Conservation (phyloP, 164 flowering plant species). For the Umbellularia californica region DNA sequence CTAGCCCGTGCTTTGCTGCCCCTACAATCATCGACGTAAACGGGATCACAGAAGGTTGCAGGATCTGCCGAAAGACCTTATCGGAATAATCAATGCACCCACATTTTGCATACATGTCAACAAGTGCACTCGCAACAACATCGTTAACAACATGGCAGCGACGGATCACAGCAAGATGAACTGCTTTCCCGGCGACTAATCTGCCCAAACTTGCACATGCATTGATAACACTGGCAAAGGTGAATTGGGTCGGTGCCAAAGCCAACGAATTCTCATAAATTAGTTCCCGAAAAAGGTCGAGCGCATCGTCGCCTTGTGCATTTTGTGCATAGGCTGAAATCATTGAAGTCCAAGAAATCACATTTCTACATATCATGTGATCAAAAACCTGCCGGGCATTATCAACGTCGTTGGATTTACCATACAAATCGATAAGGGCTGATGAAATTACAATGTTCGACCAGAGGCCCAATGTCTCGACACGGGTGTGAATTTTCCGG, state of each 20-base stretch:
- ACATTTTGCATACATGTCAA: slow-evolving; percentile 76
- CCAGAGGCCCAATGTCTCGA: slow-evolving; percentile 34
- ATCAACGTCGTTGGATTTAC: slow-evolving; percentile 51
- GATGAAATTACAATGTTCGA: slow-evolving; percentile 41
- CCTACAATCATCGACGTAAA: slow-evolving; percentile 59
- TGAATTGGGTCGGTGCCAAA: slow-evolving; percentile 40
- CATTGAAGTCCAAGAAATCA: slow-evolving; percentile 71
- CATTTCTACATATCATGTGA: slow-evolving; percentile 37
- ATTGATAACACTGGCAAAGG: slow-evolving; percentile 46
- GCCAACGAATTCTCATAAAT: slow-evolving; percentile 3
- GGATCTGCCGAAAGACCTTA: slow-evolving; percentile 39
- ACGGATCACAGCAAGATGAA: slow-evolving; percentile 46
- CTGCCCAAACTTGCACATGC: slow-evolving; percentile 73
- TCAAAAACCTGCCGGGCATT: slow-evolving; percentile 57
- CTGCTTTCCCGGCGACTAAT: slow-evolving; percentile 39
- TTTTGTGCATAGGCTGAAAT: slow-evolving; percentile 51
- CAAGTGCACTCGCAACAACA: slow-evolving; percentile 50
- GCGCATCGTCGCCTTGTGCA: slow-evolving; percentile 49
- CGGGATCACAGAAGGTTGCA: slow-evolving; percentile 40
- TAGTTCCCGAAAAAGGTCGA: slow-evolving; percentile 40
- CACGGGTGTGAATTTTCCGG: slow-evolving; percentile 39
- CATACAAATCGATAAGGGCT: slow-evolving; percentile 67
- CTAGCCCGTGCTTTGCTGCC: slow-evolving; percentile 57
- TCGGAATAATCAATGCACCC: slow-evolving; percentile 44
- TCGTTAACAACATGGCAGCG: slow-evolving; percentile 34